Conservation (phyloP, 2,329 filamentous ascomycete species). For the Calonectria honghensis region DNA sequence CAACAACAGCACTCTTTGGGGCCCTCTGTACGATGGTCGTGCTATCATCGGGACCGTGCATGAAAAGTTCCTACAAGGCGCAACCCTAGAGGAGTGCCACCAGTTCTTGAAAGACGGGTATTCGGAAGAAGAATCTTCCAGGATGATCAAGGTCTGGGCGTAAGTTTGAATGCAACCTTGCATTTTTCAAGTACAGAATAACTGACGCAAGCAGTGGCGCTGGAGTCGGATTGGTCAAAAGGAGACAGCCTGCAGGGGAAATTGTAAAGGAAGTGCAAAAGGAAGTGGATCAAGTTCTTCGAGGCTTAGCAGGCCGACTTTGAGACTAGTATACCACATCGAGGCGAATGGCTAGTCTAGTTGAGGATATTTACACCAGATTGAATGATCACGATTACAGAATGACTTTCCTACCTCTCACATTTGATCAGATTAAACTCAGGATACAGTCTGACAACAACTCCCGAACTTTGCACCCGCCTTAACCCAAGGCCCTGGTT, state of each 20-base stretch:
- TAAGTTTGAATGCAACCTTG: slow-evolving; percentile 50
- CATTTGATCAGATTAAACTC: not conserved
- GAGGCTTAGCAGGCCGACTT: slow-evolving; percentile 52
- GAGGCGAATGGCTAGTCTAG: not conserved
- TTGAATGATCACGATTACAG: not conserved
- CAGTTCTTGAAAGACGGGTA: slow-evolving; percentile 62
- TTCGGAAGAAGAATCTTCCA: slow-evolving; percentile 57
- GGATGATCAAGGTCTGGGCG: slow-evolving; percentile 62
- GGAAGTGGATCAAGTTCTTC: slow-evolving; percentile 60
- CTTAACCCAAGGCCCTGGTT: not conserved
- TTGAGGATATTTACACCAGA: not conserved
- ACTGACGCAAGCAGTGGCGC: slow-evolving; percentile 60
- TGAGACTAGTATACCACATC: not conserved
- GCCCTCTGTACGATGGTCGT: slow-evolving; percentile 66
- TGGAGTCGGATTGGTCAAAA: slow-evolving; percentile 67
- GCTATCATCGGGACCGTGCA: slow-evolving; percentile 64
- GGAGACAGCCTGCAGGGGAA: slow-evolving; percentile 62
- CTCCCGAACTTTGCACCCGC: not conserved
- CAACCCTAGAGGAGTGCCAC: slow-evolving; percentile 65
- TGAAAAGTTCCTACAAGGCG: slow-evolving; percentile 62
- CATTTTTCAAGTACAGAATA: not conserved
- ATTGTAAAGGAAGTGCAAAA: slow-evolving; percentile 66
- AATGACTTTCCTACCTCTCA: not conserved
- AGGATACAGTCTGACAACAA: not conserved
- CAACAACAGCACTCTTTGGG: slow-evolving; percentile 63